phyloP scores from a whole-genome alignment of 1,139 yeast genomes.

The Sugiyamaella sp. region DNA sequence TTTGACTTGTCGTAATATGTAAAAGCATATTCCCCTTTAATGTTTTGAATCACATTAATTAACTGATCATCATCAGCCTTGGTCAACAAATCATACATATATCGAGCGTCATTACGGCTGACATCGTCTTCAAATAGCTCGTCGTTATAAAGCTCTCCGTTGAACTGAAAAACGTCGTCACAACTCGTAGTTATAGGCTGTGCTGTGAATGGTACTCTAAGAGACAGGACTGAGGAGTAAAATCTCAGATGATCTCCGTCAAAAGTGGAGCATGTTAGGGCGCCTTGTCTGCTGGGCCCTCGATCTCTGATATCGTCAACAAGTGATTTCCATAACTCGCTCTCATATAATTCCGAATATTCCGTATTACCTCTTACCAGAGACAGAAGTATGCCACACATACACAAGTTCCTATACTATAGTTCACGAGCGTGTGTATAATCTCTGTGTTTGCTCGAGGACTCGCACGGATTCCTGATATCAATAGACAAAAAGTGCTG shows the following conservation, averaged over 20 bases:
- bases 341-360: conserved; percentile 3
- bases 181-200: conserved; percentile 57
- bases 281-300: conserved; percentile 32
- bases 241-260: conserved; percentile 2
- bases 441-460: neutral
- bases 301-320: conserved; percentile 27
- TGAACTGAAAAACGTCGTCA: conserved; percentile 63
- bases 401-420: no score
- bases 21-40: conserved; percentile 84
- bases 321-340: conserved; percentile 22
- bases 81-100: conserved; percentile 42
- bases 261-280: neutral
- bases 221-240: conserved; percentile 73
- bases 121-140: conserved; percentile 44
- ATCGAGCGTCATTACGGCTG: conserved; percentile 54
- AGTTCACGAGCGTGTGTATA: no score
- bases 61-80: conserved; percentile 31
- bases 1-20: conserved; percentile 52
- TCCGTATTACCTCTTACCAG: neutral
- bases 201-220: conserved; percentile 71
- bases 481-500: no score
- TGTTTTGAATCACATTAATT: conserved; percentile 40
- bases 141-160: conserved; percentile 80
- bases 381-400: conserved; percentile 38
- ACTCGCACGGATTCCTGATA: no score